Conservation (phyloP, 345 rosid genomes). For the Salix viminalis region DNA sequence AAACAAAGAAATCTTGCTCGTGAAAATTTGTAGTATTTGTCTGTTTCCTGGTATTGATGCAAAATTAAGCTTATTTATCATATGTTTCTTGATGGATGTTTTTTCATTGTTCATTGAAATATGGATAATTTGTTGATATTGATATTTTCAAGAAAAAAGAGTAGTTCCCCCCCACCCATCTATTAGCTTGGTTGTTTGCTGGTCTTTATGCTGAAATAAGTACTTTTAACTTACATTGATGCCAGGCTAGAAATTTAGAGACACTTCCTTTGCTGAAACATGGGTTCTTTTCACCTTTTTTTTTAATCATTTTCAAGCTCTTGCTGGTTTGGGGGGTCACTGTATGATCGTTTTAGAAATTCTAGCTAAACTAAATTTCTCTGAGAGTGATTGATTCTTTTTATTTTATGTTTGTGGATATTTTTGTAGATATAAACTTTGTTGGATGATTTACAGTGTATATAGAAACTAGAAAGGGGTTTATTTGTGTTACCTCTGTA, state of each 20-base stretch:
- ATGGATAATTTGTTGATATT: not conserved
- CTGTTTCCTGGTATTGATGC: not conserved
- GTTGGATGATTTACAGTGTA: not conserved
- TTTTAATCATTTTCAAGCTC: not conserved
- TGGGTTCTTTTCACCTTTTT: not conserved
- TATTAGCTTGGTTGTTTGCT: not conserved
- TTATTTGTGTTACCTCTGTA: not conserved
- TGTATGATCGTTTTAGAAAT: not conserved
- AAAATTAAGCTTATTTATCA: not conserved
- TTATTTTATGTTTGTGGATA: not conserved
- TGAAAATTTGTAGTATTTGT: too few relatives aligned
- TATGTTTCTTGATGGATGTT: not conserved
- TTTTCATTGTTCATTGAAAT: too few relatives aligned
- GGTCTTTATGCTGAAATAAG: not conserved
- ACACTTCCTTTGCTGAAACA: not conserved
- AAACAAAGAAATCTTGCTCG: too few relatives aligned
- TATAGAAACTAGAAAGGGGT: not conserved
- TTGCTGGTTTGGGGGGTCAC: not conserved
- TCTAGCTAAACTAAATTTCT: not conserved
- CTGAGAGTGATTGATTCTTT: not conserved
- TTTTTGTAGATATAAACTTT: not conserved
- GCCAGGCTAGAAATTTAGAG: not conserved
- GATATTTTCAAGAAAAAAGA: not conserved
- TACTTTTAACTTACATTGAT: not conserved
- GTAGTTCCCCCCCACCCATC: not conserved